phyloP scores from a whole-genome alignment of 495 filamentous ascomycete species.

The Paragyromitra xinjiangensis region DNA sequence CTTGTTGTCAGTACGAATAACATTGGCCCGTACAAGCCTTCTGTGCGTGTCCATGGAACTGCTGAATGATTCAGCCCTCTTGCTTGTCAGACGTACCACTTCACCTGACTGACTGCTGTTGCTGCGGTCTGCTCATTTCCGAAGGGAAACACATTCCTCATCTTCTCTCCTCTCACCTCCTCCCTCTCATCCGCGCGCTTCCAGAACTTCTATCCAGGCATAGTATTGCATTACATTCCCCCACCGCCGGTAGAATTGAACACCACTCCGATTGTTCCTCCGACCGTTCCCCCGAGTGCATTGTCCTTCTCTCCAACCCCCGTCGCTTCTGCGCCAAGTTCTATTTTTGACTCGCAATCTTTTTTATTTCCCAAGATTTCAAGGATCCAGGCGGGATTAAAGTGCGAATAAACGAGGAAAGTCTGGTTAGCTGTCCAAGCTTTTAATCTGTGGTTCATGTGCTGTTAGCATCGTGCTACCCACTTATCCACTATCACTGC shows the following conservation, averaged over 20 bases:
- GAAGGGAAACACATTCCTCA: conserved; percentile 35
- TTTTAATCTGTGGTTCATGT: not conserved
- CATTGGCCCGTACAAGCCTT: conserved; percentile 9
- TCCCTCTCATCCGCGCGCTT: conserved; percentile 48
- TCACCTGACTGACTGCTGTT: conserved; percentile 26
- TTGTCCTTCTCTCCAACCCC: not conserved
- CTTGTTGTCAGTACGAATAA: not conserved
- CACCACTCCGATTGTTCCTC: not conserved
- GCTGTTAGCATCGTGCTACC: not conserved
- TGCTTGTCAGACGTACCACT: conserved; percentile 13
- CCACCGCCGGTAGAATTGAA: conserved; percentile 35
- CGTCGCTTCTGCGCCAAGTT: conserved; percentile 16
- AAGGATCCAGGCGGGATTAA: not conserved
- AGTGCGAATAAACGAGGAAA: conserved; percentile 18
- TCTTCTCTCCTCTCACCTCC: not conserved
- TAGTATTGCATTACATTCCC: conserved; percentile 29
- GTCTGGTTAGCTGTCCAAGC: not conserved
- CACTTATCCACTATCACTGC: not conserved
- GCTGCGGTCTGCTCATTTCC: conserved; percentile 24
- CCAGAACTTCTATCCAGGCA: conserved; percentile 28
- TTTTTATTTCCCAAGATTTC: not conserved
- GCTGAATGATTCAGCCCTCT: conserved; percentile 13
- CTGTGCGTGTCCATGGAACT: conserved; percentile 14
- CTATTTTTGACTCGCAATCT: conserved; percentile 37
- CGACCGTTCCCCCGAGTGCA: not conserved